Percentiles rank a stretch among this genome's conserved stretches.
These are phyloP conservation scores for Carex pumila DNA, from an alignment of 176 grass and related monocot species.

Conservation along the genomic window DNA sequence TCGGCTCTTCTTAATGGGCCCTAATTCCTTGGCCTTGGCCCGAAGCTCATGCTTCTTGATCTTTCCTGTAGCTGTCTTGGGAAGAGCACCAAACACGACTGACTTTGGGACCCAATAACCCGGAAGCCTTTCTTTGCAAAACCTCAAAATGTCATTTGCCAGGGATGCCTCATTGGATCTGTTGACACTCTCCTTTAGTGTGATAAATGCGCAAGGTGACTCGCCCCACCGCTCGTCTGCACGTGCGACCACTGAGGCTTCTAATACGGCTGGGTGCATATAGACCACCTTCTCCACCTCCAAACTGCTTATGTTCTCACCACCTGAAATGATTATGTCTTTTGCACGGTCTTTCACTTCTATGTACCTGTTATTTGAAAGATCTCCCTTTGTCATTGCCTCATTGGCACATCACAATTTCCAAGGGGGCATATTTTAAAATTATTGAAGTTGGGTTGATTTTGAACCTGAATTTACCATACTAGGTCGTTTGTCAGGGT, in stretches of 20 bases:
- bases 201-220: constrained; percentile 87
- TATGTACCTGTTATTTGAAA: constrained; percentile 39
- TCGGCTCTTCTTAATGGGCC: constrained; percentile 67
- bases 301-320: constrained; percentile 95
- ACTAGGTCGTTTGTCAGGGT: background rate
- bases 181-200: constrained; percentile 44
- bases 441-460: background rate
- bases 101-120: constrained; percentile 95
- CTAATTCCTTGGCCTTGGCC: constrained; percentile 66
- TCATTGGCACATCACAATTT: background rate
- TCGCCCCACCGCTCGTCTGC: constrained; percentile 88
- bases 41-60: constrained; percentile 95
- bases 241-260: constrained; percentile 77
- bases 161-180: constrained; percentile 39
- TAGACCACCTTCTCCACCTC: constrained; percentile 88
- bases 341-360: constrained; percentile 96
- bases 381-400: background rate
- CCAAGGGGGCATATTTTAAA: background rate
- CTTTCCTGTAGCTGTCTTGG: constrained; percentile 92
- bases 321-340: constrained; percentile 97
- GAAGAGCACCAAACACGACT: constrained; percentile 78
- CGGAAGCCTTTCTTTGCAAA: constrained; percentile 72
- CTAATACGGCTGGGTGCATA: constrained; percentile 68
- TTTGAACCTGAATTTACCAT: background rate
- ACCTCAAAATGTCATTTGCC: constrained; percentile 49